Percentiles rank a stretch among this genome's conserved stretches.
phyloP scores from a whole-genome alignment of 1,284 basidiomycete species.

The Moniliophthora roreri region DNA sequence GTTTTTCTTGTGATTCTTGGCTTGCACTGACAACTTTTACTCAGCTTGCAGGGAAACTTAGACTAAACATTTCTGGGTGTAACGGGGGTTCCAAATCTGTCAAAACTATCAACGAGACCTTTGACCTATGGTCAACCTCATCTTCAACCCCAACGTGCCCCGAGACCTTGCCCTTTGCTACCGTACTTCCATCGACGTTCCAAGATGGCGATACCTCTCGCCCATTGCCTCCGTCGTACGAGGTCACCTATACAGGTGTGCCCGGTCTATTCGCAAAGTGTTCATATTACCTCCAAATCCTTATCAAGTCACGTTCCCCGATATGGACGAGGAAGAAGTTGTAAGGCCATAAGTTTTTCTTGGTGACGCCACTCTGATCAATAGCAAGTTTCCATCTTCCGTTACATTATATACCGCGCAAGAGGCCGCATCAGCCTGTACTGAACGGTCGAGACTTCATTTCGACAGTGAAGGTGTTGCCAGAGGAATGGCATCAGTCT shows the following conservation, averaged over 20 bases:
- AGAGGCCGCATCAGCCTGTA: conserved; percentile 11
- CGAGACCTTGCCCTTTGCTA: conserved; percentile 6
- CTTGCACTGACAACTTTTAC: neutral
- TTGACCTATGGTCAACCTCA: conserved; percentile 6
- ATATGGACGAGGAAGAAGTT: conserved; percentile 9
- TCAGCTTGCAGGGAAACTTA: conserved; percentile 12
- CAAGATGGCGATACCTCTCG: conserved; percentile 7
- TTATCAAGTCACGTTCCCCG: conserved; percentile 5
- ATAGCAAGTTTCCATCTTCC: conserved; percentile 6
- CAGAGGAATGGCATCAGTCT: conserved; percentile 13
- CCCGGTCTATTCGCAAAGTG: conserved; percentile 10
- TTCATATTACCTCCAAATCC: conserved; percentile 6
- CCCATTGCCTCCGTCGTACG: conserved; percentile 13
- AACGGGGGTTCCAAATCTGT: conserved; percentile 9
- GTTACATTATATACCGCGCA: conserved; percentile 9
- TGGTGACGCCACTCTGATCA: neutral
- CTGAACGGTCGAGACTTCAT: neutral
- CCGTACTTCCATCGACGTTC: conserved; percentile 11
- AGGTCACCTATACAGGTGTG: conserved; percentile 11
- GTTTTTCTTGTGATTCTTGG: neutral
- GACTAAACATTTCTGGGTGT: conserved; percentile 6
- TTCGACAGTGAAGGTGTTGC: conserved; percentile 8
- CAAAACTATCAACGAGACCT: conserved; percentile 6
- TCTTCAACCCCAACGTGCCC: neutral
- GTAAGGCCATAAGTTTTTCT: conserved; percentile 1